These are phyloP conservation scores for Phytophthora syringae DNA, from an alignment of 352 stramenopile species.

Conservation along the genomic window DNA sequence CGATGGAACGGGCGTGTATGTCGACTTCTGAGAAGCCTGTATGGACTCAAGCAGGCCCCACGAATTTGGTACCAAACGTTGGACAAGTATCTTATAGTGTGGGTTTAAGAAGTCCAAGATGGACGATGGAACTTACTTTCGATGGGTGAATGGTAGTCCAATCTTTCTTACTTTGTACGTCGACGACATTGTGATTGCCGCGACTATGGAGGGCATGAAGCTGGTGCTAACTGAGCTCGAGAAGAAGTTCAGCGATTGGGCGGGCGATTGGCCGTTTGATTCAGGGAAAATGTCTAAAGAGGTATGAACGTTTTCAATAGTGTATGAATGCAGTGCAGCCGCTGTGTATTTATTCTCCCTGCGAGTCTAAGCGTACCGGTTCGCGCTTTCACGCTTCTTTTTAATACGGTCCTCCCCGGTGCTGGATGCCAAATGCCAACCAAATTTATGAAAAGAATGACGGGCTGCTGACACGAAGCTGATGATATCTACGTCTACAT, in stretches of 20 bases:
- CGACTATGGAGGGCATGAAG: not conserved
- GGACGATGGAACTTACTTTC: conserved; percentile 14
- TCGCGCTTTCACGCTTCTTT: too few relatives aligned
- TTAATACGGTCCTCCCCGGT: too few relatives aligned
- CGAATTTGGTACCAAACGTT: conserved; percentile 12
- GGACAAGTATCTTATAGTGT: conserved; percentile 7
- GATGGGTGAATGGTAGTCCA: not conserved
- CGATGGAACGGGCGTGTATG: conserved; percentile 11
- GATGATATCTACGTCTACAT: too few relatives aligned
- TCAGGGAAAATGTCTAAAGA: too few relatives aligned
- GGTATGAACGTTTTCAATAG: too few relatives aligned
- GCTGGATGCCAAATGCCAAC: too few relatives aligned
- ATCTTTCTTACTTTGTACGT: conserved; percentile 21
- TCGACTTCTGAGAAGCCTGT: conserved; percentile 6
- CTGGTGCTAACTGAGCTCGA: conserved; percentile 4
- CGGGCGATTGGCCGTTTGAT: too few relatives aligned
- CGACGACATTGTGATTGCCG: conserved; percentile 17
- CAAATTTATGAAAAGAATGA: too few relatives aligned
- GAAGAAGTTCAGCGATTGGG: conserved; percentile 9
- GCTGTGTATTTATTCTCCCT: too few relatives aligned
- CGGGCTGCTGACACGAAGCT: too few relatives aligned
- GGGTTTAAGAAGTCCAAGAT: conserved; percentile 13
- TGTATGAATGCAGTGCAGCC: too few relatives aligned
- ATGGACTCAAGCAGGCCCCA: conserved; percentile 10
- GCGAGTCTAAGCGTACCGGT: too few relatives aligned